Base-by-base conservation (phyloP, 1,284 basidiomycete species). In the Apiotrichum domesticum region DNA sequence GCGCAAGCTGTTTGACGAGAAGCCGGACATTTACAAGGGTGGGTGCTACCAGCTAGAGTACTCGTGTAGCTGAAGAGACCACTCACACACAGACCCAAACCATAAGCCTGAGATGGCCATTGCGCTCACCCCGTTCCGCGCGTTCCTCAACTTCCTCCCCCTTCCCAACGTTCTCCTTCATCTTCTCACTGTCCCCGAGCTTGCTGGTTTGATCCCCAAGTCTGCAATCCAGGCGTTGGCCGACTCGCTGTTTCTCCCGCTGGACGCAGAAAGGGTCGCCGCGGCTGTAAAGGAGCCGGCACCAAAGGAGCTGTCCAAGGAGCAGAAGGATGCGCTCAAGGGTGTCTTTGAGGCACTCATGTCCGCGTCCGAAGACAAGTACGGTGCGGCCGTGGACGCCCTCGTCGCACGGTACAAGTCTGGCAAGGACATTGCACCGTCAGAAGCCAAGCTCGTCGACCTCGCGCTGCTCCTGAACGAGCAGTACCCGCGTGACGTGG, bases 401-500 rank as follows among this genome's bases (percentile, higher is more conserved):
- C 79, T 96, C 29, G 79, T 89, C 4, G 63, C 71, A 41, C 79
- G 91, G 51, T 91, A 90, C 76, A 76, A 80, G 58, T 78, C 80
- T 9, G 67, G 65, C 7, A 71, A 64, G 34, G 61, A 76, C 3
- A 58, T 69, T 1, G 61, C 53, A 52, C 63, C 67, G 15, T 68
- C 59, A 35, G 73, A 77, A 51, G 81, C 80, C 59, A 80, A 79
- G 1, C 71, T 90, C 48, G 80, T 82, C 51, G 81, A 88, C 21
- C 81, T 98, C 9, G 84, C 93, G 2, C 69, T 89, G 35, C 79
- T 79, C 57, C 78, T 98, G 51, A 80, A 92, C 64, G 76, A 78
- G 43, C 92, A 98, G 73, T 98, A 90, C 75, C 92, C 92, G 0
- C 84, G 83, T 21, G 96, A 99, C 69, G 84, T 98, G n/a, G 96